These are phyloP conservation scores for Carallia brachiata DNA, from an alignment of 345 rosid genomes.

Conservation along the genomic window DNA sequence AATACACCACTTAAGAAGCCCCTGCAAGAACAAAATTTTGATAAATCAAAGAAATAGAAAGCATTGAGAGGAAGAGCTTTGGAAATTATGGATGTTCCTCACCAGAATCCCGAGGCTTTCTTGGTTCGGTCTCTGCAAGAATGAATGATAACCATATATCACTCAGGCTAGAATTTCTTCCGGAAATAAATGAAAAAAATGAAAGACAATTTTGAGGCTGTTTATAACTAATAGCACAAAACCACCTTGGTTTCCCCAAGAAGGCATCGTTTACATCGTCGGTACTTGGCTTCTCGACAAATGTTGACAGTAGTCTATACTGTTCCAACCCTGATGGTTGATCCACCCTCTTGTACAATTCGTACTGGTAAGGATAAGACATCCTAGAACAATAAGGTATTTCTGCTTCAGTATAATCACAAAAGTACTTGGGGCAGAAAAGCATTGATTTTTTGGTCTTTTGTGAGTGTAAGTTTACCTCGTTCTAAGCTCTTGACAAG, in stretches of 20 bases:
- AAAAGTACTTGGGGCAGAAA: not conserved
- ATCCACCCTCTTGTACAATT: conserved; percentile 73
- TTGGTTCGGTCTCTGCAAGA: conserved; percentile 47
- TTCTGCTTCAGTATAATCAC: not conserved
- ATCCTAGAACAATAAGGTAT: conserved; percentile 41
- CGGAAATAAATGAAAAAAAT: not conserved
- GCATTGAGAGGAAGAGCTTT: not conserved
- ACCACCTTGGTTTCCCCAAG: conserved; percentile 58
- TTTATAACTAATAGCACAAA: no score
- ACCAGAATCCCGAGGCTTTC: conserved; percentile 70
- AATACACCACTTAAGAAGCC: conserved; percentile 55
- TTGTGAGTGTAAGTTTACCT: no score
- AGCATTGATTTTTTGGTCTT: not conserved
- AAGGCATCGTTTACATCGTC: conserved; percentile 80
- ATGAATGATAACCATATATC: not conserved
- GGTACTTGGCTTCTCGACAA: conserved; percentile 51
- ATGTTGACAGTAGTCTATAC: conserved; percentile 55
- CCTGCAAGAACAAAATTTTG: conserved; percentile 37
- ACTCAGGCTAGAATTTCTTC: not conserved
- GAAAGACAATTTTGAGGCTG: not conserved
- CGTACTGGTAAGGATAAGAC: conserved; percentile 61
- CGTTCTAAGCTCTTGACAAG: no score
- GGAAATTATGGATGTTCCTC: conserved; percentile 19
- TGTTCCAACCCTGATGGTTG: conserved; percentile 55
- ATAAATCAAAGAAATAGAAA: not conserved